A percentile compares a stretch with the other conserved stretches of the same genome.
Conservation (phyloP, 768 basidiomycete genomes). For the Plicaturopsis crispa region DNA sequence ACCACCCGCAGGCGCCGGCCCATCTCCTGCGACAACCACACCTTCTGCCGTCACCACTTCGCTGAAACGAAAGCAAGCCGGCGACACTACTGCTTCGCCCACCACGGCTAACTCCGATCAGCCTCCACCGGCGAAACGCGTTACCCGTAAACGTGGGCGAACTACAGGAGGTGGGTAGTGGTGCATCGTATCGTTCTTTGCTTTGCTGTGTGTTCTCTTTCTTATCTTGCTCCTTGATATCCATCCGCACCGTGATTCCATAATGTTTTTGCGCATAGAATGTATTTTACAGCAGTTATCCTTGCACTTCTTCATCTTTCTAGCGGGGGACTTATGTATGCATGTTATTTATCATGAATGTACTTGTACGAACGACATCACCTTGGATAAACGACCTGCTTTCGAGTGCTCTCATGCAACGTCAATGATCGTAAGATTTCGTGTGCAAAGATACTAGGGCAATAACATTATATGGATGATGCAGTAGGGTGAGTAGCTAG, state of each 20-base stretch:
- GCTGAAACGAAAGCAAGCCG: conserved; percentile 47
- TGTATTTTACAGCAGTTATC: conserved; percentile 10
- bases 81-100: conserved; percentile 31
- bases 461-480: too few relatives aligned
- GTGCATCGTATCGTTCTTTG: conserved; percentile 7
- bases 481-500: too few relatives aligned
- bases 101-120: conserved; percentile 39
- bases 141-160: conserved; percentile 47
- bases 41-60: conserved; percentile 40
- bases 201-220: conserved; percentile 16
- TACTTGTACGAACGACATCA: too few relatives aligned
- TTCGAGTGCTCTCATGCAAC: too few relatives aligned
- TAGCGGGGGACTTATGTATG: conserved; percentile 22
- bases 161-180: conserved; percentile 37
- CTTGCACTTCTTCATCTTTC: conserved; percentile 11
- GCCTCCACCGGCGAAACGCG: conserved; percentile 42
- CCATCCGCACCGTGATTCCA: conserved; percentile 2
- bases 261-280: conserved; percentile 8
- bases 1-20: conserved; percentile 15
- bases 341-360: conserved; percentile 11
- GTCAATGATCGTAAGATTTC: too few relatives aligned
- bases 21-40: conserved; percentile 30
- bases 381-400: too few relatives aligned
- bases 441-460: too few relatives aligned
- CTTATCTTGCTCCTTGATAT: conserved; percentile 15